These are phyloP conservation scores for Aplosporella prunicola DNA, from an alignment of 2,329 filamentous ascomycete genomes.

Conservation along the genomic window DNA sequence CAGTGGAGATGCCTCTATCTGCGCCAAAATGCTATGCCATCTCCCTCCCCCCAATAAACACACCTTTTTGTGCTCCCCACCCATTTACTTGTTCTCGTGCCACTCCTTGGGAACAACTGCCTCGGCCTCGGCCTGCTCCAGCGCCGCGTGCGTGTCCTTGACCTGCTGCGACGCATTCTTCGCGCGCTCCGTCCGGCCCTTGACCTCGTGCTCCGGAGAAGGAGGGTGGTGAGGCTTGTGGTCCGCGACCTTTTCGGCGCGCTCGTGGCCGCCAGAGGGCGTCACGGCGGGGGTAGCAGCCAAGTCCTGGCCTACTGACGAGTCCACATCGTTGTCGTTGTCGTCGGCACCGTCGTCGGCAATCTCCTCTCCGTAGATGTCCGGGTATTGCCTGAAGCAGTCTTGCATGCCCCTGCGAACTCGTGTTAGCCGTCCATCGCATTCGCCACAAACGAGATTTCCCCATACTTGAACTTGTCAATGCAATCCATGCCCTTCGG, in stretches of 20 bases:
- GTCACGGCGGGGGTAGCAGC: not conserved
- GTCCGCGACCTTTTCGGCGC: conserved; percentile 16
- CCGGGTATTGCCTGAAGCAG: conserved; percentile 87
- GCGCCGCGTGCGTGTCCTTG: conserved; percentile 13
- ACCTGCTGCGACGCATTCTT: conserved; percentile 23
- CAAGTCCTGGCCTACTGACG: conserved; percentile 3
- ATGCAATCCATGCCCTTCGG: conserved; percentile 98
- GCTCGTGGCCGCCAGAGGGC: not conserved
- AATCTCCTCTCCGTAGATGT: conserved; percentile 83
- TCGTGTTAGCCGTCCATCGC: not conserved
- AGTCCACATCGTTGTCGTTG: conserved; percentile 14
- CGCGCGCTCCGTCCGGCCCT: conserved; percentile 18
- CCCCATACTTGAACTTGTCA: conserved; percentile 91
- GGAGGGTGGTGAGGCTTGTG: conserved; percentile 12
- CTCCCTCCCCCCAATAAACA: not conserved
- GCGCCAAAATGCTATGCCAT: too few species aligned
- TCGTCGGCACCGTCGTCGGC: conserved; percentile 60
- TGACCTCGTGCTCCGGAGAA: conserved; percentile 12
- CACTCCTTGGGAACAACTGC: conserved; percentile 40
- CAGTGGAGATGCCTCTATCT: too few species aligned
- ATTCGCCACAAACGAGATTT: not conserved
- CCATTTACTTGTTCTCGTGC: conserved; percentile 33
- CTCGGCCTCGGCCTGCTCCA: conserved; percentile 29
- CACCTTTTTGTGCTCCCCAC: not conserved
- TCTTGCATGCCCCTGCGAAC: conserved; percentile 77